phyloP scores from a whole-genome alignment of 2,329 filamentous ascomycete genomes.

The Scopulariopsis brevicaulis region DNA sequence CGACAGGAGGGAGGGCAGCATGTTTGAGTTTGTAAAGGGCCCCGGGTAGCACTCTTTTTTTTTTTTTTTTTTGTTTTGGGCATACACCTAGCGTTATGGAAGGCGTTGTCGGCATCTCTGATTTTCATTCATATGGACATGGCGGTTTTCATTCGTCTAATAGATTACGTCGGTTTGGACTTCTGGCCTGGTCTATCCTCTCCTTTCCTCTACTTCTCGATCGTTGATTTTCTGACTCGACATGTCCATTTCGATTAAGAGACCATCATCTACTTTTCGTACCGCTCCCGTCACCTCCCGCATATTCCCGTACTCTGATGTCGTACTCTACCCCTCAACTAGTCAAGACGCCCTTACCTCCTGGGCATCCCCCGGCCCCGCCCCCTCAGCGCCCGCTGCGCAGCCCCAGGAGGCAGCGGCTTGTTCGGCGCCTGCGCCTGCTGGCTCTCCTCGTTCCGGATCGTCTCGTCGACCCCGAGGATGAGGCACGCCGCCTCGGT shows the following conservation, averaged over 20 bases:
- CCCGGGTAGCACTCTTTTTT: neutral
- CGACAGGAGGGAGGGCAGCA: neutral
- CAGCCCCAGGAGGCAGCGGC: slow-evolving; percentile 67
- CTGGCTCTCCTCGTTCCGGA: slow-evolving; percentile 91
- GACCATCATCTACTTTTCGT: neutral
- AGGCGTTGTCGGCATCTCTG: neutral
- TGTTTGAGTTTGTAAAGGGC: slow-evolving; percentile 4
- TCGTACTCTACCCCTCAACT: neutral
- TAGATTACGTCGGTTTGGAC: neutral
- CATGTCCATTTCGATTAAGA: neutral
- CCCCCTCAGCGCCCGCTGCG: slow-evolving; percentile 76
- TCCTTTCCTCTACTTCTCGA: neutral
- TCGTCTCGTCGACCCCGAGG: slow-evolving; percentile 93
- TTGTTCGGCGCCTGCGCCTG: slow-evolving; percentile 70
- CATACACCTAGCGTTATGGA: neutral
- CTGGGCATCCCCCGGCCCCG: slow-evolving; percentile 84
- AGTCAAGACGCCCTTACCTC: slow-evolving; percentile 32
- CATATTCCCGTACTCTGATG: neutral
- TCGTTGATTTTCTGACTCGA: neutral
- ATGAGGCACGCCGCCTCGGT: slow-evolving; percentile 95
- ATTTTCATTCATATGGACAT: neutral
- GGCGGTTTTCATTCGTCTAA: neutral
- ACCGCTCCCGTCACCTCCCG: neutral
- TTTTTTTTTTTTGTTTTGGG: no score
- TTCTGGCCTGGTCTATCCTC: neutral